Evolutionary conservation across 2,329 filamentous ascomycete species (phyloP), one percentile per base, ranked within the genome.

Genomic region (Periconia digitata): DNA sequence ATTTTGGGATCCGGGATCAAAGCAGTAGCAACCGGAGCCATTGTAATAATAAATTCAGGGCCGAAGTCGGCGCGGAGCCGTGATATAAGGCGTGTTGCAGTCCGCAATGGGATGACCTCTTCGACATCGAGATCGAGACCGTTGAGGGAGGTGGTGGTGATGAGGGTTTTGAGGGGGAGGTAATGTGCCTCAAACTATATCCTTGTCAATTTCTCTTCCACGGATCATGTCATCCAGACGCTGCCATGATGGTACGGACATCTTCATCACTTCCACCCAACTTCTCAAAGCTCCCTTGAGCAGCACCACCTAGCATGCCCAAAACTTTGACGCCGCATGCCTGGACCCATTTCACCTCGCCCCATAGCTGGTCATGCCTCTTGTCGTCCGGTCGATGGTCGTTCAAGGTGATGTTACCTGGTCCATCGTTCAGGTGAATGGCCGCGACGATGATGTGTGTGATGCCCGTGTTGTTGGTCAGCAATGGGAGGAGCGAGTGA

Each of bases 391-490:
- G 89, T 0, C 78, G 77, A 65, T 90, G 82, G 71, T 96, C 86
- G 70, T 96, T 96, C 55, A 96, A 81, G 0, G 85, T 89, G 59
- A 92, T 80, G 49, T 83, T 78, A 8, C 77, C 77, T 1, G 88
- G 84, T 6, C 80, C 77, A 29, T 76, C 76, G 69, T 94, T 92
- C 59, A 96, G 75, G 71, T 96, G 92, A 50, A 96, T 84, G 12
- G 92, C 91, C 6, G 89, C 90, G 41, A 96, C 74, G 59, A 95
- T 92, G 50, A 96, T 79, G 72, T 96, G 92, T 0, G 92, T 95
- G 42, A 84, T 72, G 8, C 82, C 81, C 5, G 83, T 85, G 53
- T 79, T 75, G 51, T 83, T 76, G 35, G 76, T 76, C 45, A 85
- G 66, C 36, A 87, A 74, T 0, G 85, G 85, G 0, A 86, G 75